Evolutionary conservation across 2,329 filamentous ascomycete species (phyloP), one percentile per base, ranked within the genome.

Genomic region (Beauveria asiatica): DNA sequence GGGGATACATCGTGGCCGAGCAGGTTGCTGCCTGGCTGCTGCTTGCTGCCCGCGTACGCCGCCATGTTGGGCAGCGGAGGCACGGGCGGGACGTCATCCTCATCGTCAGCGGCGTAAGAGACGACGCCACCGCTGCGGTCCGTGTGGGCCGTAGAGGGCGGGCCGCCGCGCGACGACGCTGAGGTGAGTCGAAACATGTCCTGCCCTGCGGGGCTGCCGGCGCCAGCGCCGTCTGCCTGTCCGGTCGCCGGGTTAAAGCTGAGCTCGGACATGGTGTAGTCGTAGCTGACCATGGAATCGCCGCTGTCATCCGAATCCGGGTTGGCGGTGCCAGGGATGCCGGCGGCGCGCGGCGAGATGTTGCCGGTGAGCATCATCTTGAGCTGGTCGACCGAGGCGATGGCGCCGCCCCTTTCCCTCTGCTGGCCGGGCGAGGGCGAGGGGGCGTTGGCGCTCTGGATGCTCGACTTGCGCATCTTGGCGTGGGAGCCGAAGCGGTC

Each of bases 241-340:
- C 62, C 67, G 62, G 61, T 64, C 61, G 66, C 70, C 60, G 66
- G 78, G 67, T 83, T 84, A 70, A 83, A 86, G 44, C 83, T 87
- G 21, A 84, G 73, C 67, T 90, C 87, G 7, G 85, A 88, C n/a
- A 83, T 78, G 49, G 82, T 82, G 64, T 83, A 80, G 60, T 89
- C 86, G 64, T 86, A 88, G 74, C 85, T 89, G 64, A 87, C 81
- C 77, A 90, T 82, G 70, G 86, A 89, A 58, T 90, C 87, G 67
- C 79, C 84, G 58, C 78, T 81, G 61, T 82, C 83, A 60, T 82
- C 83, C 56, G 80, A 78, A 21, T 78, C 76, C n/a, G 70, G 70
- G 33, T 72, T 74, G 4, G 64, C 65, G 5, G 67, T 64, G 10
- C 72, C 70, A 2, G 74, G 74, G 27, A 72, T 70, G 55, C 72